phyloP scores from a whole-genome alignment of 192 early-diverging fungal species.

The Dissophora ornata region DNA sequence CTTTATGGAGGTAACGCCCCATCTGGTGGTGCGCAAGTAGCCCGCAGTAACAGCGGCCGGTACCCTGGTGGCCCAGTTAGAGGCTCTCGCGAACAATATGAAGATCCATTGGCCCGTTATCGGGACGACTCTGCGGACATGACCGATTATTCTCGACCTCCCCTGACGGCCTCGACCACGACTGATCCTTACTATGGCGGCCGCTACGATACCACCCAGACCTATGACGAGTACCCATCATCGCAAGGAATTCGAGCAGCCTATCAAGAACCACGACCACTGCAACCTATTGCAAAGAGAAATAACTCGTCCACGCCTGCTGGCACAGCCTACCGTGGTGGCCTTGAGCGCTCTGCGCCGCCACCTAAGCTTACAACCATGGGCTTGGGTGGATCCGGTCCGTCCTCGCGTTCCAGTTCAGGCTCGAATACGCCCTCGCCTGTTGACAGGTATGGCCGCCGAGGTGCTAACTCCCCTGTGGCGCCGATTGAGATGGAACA shows the following conservation, averaged over 20 bases:
- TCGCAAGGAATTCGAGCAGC: too few species aligned
- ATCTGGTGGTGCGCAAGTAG: too few species aligned
- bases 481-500: slow-evolving; percentile 8
- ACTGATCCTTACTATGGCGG: slow-evolving; percentile 7
- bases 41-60: too few species aligned
- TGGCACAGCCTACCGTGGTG: neutral
- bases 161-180: slow-evolving; percentile 6
- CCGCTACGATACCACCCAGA: neutral
- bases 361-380: slow-evolving; percentile 5
- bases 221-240: slow-evolving; percentile 5
- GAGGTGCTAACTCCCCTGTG: neutral
- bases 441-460: neutral
- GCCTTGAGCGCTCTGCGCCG: neutral
- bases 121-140: neutral
- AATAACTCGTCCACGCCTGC: neutral
- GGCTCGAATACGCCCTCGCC: neutral
- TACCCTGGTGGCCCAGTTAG: too few species aligned
- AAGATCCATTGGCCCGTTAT: neutral
- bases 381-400: neutral
- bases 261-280: slow-evolving; percentile 1
- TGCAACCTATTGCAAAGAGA: neutral
- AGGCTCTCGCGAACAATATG: neutral
- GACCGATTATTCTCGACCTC: slow-evolving; percentile 2
- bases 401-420: neutral
- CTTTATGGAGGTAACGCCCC: too few species aligned